phyloP scores from a whole-genome alignment of 2,329 filamentous ascomycete genomes.

The Emmonsiellopsis sp. region DNA sequence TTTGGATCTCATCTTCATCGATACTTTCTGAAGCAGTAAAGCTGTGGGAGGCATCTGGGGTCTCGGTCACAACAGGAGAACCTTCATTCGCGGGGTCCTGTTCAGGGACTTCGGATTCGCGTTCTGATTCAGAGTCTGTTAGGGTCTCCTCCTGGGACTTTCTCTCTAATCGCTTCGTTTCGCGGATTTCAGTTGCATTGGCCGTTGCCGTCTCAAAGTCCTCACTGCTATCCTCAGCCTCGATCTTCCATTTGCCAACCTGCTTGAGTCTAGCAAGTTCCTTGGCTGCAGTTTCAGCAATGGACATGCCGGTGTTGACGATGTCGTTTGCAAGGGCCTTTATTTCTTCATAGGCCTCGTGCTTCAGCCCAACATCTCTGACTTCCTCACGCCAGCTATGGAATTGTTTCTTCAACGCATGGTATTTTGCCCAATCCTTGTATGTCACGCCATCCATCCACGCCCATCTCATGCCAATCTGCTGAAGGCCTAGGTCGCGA shows the following conservation, averaged over 20 bases:
- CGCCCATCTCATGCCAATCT: conserved; percentile 88
- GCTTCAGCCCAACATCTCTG: conserved; percentile 61
- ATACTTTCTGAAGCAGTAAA: background rate
- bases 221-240: conserved; percentile 61
- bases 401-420: conserved; percentile 73
- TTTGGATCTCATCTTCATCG: background rate
- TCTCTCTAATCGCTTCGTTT: background rate
- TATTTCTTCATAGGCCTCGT: conserved; percentile 60
- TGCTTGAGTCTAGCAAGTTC: conserved; percentile 75
- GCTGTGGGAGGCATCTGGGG: background rate
- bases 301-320: conserved; percentile 68
- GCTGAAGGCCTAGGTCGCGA: conserved; percentile 73
- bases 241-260: conserved; percentile 74
- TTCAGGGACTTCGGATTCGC: background rate
- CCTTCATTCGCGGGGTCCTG: background rate
- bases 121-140: background rate
- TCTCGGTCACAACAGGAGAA: background rate
- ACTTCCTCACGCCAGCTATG: conserved; percentile 79
- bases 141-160: background rate
- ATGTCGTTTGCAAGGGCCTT: conserved; percentile 59
- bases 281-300: conserved; percentile 67
- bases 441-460: conserved; percentile 94
- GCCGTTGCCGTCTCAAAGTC: conserved; percentile 66
- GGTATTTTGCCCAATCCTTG: conserved; percentile 94
- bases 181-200: conserved; percentile 41